phyloP scores from a whole-genome alignment of 192 early-diverging fungal species.

The Umbelopsis isabellina region DNA sequence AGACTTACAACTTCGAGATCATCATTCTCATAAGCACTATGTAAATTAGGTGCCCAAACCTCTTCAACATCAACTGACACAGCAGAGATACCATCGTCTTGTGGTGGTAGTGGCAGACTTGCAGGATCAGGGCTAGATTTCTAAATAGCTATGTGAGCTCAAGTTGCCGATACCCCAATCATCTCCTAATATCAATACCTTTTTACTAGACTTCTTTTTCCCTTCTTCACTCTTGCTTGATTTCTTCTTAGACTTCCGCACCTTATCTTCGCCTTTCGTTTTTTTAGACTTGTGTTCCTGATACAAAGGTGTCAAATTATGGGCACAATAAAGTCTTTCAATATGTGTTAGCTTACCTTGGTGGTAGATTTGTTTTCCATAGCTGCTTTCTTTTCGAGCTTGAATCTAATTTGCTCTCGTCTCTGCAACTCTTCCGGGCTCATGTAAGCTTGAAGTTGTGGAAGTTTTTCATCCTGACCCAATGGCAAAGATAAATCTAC shows the following conservation, averaged over 20 bases:
- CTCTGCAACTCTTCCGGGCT: slow-evolving; percentile 58
- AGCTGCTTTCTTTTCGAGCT: slow-evolving; percentile 32
- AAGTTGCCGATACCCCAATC: no score
- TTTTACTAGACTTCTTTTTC: slow-evolving; percentile 47
- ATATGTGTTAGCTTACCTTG: slow-evolving; percentile 2
- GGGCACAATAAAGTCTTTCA: not conserved
- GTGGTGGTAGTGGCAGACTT: not conserved
- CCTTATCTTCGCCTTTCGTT: slow-evolving; percentile 21
- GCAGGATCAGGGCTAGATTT: slow-evolving; percentile 22
- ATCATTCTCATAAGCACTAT: not conserved
- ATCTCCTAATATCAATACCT: slow-evolving; percentile 2
- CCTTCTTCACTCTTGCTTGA: slow-evolving; percentile 39
- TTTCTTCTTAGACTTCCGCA: slow-evolving; percentile 19
- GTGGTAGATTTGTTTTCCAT: not conserved
- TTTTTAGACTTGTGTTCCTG: slow-evolving; percentile 15
- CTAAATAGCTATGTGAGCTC: not conserved
- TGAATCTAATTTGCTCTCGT: slow-evolving; percentile 49
- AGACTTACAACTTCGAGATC: slow-evolving; percentile 13
- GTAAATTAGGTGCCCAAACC: not conserved
- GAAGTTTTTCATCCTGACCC: slow-evolving; percentile 56
- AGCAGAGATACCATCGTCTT: slow-evolving; percentile 10
- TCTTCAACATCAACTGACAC: slow-evolving; percentile 14
- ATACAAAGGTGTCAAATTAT: not conserved
- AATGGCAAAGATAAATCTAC: slow-evolving; percentile 61
- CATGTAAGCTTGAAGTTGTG: slow-evolving; percentile 53